These are phyloP conservation scores for Fraxinus paxiana DNA, from an alignment of 305 asterid genomes.

Conservation along the genomic window DNA sequence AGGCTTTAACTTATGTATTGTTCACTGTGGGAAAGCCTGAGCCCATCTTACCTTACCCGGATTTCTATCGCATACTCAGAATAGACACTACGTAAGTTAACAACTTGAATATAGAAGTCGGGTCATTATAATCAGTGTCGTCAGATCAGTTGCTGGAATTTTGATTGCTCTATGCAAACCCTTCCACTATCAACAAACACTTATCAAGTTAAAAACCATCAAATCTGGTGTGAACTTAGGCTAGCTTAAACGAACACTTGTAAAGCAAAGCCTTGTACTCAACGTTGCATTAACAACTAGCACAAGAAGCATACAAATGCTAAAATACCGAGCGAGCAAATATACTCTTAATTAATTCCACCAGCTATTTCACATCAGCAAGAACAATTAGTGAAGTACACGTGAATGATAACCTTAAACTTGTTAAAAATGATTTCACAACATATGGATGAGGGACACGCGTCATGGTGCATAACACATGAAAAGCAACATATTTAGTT, in stretches of 20 bases:
- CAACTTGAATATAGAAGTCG: too few relatives aligned
- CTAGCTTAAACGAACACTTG: not conserved
- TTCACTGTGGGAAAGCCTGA: too few relatives aligned
- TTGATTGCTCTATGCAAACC: not conserved
- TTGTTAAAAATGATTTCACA: not conserved
- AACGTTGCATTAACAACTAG: not conserved
- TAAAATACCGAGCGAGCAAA: not conserved
- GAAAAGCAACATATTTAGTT: too few relatives aligned
- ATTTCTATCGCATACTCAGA: too few relatives aligned
- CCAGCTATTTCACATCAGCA: not conserved
- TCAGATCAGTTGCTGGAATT: not conserved
- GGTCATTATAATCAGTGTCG: not conserved
- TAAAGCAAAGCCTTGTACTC: not conserved
- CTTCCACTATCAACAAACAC: not conserved
- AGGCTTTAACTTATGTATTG: too few relatives aligned
- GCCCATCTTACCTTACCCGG: too few relatives aligned
- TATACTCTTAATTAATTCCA: not conserved
- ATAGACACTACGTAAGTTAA: too few relatives aligned
- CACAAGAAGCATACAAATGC: not conserved
- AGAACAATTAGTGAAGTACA: not conserved
- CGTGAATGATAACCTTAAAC: not conserved
- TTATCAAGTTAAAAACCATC: not conserved
- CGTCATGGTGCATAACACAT: not conserved
- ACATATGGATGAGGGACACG: not conserved
- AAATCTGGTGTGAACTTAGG: not conserved